Conservation (phyloP, 179 eudicot genomes). For the Sideroxylon spinosum region DNA sequence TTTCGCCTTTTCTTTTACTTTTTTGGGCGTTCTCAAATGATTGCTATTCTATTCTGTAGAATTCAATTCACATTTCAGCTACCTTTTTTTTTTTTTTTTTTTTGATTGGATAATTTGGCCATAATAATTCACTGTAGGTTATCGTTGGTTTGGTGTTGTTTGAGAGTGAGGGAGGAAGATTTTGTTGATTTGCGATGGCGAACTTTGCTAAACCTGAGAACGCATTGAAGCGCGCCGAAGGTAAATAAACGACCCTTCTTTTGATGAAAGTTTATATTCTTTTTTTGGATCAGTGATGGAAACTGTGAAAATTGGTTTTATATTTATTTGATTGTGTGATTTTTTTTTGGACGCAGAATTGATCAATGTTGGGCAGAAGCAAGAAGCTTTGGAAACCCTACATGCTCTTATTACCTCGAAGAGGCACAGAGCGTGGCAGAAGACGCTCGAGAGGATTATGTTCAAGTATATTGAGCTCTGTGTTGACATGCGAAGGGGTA, state of each 20-base stretch:
- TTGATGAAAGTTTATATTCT: background rate
- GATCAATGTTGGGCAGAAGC: slow-evolving; percentile 81
- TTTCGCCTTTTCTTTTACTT: too few relatives aligned
- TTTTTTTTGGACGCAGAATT: slow-evolving; percentile 42
- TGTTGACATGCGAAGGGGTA: slow-evolving; percentile 79
- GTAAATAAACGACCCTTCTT: slow-evolving; percentile 20
- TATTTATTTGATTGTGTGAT: background rate
- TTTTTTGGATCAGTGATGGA: background rate
- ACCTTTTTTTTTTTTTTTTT: background rate
- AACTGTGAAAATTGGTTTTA: background rate
- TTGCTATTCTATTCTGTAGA: too few relatives aligned
- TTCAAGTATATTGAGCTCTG: slow-evolving; percentile 75
- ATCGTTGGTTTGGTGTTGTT: background rate
- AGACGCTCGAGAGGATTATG: slow-evolving; percentile 70
- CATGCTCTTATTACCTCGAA: slow-evolving; percentile 76
- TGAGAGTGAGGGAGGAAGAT: background rate
- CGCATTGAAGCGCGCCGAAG: slow-evolving; percentile 82
- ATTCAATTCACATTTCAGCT: too few relatives aligned
- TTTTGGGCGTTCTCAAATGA: too few relatives aligned
- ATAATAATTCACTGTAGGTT: background rate
- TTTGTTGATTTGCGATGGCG: slow-evolving; percentile 36
- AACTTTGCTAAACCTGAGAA: slow-evolving; percentile 70
- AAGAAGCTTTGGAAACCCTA: slow-evolving; percentile 73
- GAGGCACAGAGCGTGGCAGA: slow-evolving; percentile 82
- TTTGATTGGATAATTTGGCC: background rate